A percentile compares a stretch with the other conserved stretches of the same genome.
Conservation (phyloP, 2,329 filamentous ascomycete genomes). For the Tolypocladium tropicale region DNA sequence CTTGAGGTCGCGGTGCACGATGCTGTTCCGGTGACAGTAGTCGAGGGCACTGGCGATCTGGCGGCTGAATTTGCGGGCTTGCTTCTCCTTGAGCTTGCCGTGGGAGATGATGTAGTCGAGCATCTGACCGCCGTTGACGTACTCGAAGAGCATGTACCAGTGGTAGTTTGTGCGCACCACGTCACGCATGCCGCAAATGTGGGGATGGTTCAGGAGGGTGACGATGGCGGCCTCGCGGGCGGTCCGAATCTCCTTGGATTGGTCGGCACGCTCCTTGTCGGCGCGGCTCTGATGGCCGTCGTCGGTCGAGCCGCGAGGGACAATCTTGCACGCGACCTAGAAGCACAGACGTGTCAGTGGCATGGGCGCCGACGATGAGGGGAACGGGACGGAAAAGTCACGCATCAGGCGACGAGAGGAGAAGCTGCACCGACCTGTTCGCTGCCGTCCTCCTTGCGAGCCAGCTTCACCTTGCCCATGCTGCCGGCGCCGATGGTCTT, state of each 20-base stretch:
- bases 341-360: conserved; percentile 1
- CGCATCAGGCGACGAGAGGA: background rate
- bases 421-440: conserved; percentile 60
- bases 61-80: conserved; percentile 91
- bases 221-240: conserved; percentile 94
- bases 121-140: conserved; percentile 98
- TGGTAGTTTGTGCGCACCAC: conserved; percentile 94
- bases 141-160: conserved; percentile 99
- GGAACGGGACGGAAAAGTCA: background rate
- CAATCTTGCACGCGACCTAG: conserved; percentile 89
- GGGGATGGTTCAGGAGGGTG: conserved; percentile 84
- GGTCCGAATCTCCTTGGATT: conserved; percentile 92
- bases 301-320: conserved; percentile 80
- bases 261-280: conserved; percentile 82
- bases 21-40: conserved; percentile 96
- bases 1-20: conserved; percentile 94
- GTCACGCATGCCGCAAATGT: conserved; percentile 92
- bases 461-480: conserved; percentile 98
- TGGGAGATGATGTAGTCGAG: conserved; percentile 99
- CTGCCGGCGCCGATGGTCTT: conserved; percentile 97
- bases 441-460: conserved; percentile 77
- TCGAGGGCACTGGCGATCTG: conserved; percentile 95
- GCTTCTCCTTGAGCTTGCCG: conserved; percentile 94
- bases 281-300: conserved; percentile 63
- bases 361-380: background rate